Base-by-base conservation (phyloP, 2,329 filamentous ascomycete genomes). In the Phaeophleospora eucalypticola region DNA sequence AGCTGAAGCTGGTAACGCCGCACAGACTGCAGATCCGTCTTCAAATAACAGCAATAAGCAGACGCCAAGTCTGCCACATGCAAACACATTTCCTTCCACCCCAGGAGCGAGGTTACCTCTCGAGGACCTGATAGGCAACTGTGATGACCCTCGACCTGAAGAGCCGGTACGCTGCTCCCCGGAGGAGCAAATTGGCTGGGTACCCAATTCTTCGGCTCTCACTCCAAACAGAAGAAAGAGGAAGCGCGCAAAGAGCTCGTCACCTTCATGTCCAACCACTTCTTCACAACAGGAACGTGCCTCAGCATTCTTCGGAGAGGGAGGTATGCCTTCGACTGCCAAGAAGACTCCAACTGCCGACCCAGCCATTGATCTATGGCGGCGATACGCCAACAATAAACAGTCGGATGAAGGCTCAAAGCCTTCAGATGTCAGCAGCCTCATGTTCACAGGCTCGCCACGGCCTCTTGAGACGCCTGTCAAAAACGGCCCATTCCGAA, bases 111-210 rank as follows among this genome's bases (percentile, higher is more conserved):
- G 78, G 45, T 72, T 83, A 33, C 78, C 80, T 18, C 66, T 83
- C 10, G 78, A 78, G 24, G 80, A 83, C 51, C 67, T 83, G 24
- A 79, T 83, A 37, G 78, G 78, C 52, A 80, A 81, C 59, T 73
- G 74, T 39, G 80, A 83, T 61, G 78, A 81, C 58, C 69, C 73
- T 32, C 74, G 43, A 32, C 45, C 71, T 54, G 69, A 70, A 47
- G 68, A 68, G n/a, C 67, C 69, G 19, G 70, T 69, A 42, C 69
- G 74, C 16, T 65, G 70, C 15, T 81, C 80, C 1, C 81, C 80
- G 0, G 76, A 81, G 52, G 81, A 83, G 52, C 76, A 80, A 58
- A 71, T 84, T 36, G 72, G 74, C 40, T 84, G 81, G 81, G 75
- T 80, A 49, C 64, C 68, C 10, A 71, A 72, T 10, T 72, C 71